A percentile compares a stretch with the other conserved stretches of the same genome.
phyloP scores from a whole-genome alignment of 768 basidiomycete species.

The Termitomyces sp. region DNA sequence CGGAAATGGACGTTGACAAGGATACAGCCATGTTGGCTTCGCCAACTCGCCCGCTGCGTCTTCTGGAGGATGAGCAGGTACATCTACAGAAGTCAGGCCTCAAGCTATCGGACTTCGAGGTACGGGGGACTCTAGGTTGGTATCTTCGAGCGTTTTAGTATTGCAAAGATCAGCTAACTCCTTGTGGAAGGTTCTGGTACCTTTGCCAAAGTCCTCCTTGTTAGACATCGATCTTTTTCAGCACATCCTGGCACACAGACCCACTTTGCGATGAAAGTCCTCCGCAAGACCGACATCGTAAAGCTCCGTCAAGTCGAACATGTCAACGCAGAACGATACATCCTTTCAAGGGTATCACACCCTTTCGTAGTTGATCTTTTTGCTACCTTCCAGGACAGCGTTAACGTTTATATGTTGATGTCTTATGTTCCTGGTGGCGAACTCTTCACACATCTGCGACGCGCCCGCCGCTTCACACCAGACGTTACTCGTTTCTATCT shows the following conservation, averaged over 20 bases:
- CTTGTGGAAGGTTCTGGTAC: conserved; percentile 78
- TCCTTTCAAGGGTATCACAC: conserved; percentile 86
- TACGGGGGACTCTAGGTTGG: conserved; percentile 71
- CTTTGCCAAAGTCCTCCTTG: conserved; percentile 89
- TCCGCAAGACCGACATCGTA: conserved; percentile 81
- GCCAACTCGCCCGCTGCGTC: conserved; percentile 41
- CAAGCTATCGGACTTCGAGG: conserved; percentile 73
- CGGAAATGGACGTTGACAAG: conserved; percentile 21
- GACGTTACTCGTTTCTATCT: conserved; percentile 98
- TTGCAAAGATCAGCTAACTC: conserved; percentile 1
- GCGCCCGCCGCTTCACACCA: conserved; percentile 90
- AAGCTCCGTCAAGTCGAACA: conserved; percentile 95
- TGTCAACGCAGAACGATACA: conserved; percentile 93
- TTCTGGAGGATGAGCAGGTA: conserved; percentile 66
- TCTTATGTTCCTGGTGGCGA: conserved; percentile 97
- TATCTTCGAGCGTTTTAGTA: conserved; percentile 6
- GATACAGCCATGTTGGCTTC: conserved; percentile 8
- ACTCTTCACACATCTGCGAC: conserved; percentile 92
- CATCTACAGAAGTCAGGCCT: conserved; percentile 57
- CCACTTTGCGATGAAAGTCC: conserved; percentile 85
- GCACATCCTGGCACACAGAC: conserved; percentile 43
- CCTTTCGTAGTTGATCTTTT: conserved; percentile 97
- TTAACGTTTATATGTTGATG: conserved; percentile 98
- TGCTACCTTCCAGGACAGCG: conserved; percentile 90
- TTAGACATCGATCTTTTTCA: conserved; percentile 58